A percentile compares a stretch with the other conserved stretches of the same genome.
phyloP scores from a whole-genome alignment of 2,329 filamentous ascomycete genomes.

The Pseudogymnoascus sp. region DNA sequence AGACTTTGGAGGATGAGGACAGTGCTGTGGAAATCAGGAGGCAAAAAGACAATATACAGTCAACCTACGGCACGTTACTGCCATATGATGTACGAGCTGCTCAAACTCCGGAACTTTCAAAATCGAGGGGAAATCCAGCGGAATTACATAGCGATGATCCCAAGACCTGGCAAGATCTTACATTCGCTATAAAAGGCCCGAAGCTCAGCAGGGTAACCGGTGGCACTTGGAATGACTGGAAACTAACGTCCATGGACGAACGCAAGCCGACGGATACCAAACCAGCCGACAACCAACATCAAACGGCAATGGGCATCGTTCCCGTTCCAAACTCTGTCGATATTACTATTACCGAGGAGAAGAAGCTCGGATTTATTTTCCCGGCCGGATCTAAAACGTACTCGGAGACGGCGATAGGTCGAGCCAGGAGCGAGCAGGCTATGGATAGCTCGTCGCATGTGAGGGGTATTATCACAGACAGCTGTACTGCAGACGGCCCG shows the following conservation, averaged over 20 bases:
- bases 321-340: conserved; percentile 29
- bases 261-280: conserved; percentile 31
- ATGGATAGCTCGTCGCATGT: conserved; percentile 43
- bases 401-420: conserved; percentile 28
- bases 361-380: conserved; percentile 42
- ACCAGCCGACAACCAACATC: conserved; percentile 5
- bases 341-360: conserved; percentile 22
- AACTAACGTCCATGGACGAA: conserved; percentile 44
- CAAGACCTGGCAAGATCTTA: conserved; percentile 44
- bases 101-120: not conserved
- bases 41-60: conserved; percentile 31
- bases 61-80: conserved; percentile 21
- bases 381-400: conserved; percentile 35
- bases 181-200: conserved; percentile 36
- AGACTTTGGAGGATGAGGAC: conserved; percentile 42
- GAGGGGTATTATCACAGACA: conserved; percentile 31
- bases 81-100: conserved; percentile 16
- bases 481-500: conserved; percentile 24
- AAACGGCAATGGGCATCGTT: conserved; percentile 21
- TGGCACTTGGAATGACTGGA: conserved; percentile 37
- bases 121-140: conserved; percentile 11
- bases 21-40: conserved; percentile 36
- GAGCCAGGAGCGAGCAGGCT: conserved; percentile 35
- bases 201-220: conserved; percentile 42
- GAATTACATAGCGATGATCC: conserved; percentile 22